Evolutionary conservation across 768 basidiomycete genomes (phyloP), one percentile per base, ranked within the genome.

Genomic region (Russula emetica): DNA sequence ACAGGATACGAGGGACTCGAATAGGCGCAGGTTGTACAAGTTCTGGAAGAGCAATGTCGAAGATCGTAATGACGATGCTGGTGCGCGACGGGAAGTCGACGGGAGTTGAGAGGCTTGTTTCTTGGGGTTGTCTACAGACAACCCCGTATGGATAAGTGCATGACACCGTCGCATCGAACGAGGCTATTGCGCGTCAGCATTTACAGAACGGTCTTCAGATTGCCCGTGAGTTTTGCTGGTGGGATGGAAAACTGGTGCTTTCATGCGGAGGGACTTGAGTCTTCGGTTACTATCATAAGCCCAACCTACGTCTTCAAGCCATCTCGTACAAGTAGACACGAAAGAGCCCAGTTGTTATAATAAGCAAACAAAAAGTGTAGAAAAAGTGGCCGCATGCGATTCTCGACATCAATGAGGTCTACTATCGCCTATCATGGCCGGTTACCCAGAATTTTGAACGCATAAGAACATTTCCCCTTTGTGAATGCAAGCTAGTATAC

Each of bases 1-100:
- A 42, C 78, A 84, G 63, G 84, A 87, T n/a, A 86, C 90, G 45
- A 82, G 83, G 70, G 90, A 92, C 68, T 77, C 85, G 7, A 94
- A 88, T 73, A 81, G 94, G 69, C 78, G 90, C 74, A 92, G 84
- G 77, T 80, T 98, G 76, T 96, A 94, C 72, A 80, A 80, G 6
- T 74, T 94, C 30, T 96, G 91, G 84, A 88, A 86, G 74, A 83
- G 75, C 20, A 66, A 82, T 38, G 78, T 76, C 53, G 79, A 77
- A 40, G 83, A 82, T 26, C 83, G 81, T 28, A 72, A 73, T 24
- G 75, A 76, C 5, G 77, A 76, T 64, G 61, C 66, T 14, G 55
- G 26, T 18, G 16, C 32, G 16, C 51, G 18, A 42, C 24, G 18
- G 4, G 45, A 42, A 8, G 47, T 60, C 13, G 64, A 67, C 40